Base-by-base conservation (phyloP, 768 basidiomycete species). In the Cystobasidium ongulense region DNA sequence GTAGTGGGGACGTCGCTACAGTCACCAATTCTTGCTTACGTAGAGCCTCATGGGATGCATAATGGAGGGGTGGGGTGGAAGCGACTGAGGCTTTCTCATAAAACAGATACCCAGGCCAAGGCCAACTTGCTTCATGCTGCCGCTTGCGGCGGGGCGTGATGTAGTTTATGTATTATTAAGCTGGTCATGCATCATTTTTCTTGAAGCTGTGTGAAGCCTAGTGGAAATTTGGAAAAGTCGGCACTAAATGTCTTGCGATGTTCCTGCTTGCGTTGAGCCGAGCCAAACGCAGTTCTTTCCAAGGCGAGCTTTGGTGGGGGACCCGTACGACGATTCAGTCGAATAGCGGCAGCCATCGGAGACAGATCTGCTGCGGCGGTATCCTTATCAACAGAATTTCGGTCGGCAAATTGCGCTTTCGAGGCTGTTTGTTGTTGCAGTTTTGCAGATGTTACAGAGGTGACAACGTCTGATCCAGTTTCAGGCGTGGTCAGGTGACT, bases 301-400 rank as follows among this genome's bases (percentile, higher is more conserved):
- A 46, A 25, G 17, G 29, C 29, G 11, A 59, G 21, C 2, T 27
- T 17, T 7, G 57, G 57, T 29, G 27, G 33, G 8, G 46, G 46
- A 4, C 21, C 46, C 3, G 5, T 50, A 50, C 15, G 57, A 13
- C 38, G n/a, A 15, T 53, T n/a, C n/a, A 59, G 27, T 8, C 53
- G 25, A 23, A 59, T 61, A 27, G 68, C 13, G 33, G 53, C 68
- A n/a, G 68, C 31, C 53, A 71, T 71, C 11, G 68, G 68, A 10
- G 68, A 71, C 5, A 61, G 53, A 8, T 67, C 38, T 50, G 39
- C 65, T 8, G 39, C 68, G 53, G 53, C 27, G 1, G 25, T 23
- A n/a, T 13, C 27, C 27, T 54, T 29, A 5, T n/a, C 43, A 23
- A 57, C 13, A 54, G 23, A 29, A n/a, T n/a, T n/a, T n/a, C n/a